A percentile compares a stretch with the other conserved stretches of the same genome.
Conservation (phyloP, 768 basidiomycete genomes). For the Xerocomellus intermedius region DNA sequence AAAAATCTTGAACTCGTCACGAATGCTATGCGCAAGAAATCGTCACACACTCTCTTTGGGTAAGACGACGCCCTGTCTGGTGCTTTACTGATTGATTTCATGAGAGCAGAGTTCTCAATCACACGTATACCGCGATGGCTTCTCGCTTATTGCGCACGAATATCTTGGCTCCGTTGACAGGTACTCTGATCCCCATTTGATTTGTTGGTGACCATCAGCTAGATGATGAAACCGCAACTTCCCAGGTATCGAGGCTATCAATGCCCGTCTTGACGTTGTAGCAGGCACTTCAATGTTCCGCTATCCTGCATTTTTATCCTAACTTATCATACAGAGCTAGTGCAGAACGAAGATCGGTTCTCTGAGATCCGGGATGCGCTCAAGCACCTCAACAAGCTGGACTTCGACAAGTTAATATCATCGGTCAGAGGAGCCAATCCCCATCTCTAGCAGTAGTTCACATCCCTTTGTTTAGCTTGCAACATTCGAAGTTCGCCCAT, state of each 20-base stretch:
- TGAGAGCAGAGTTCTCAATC: conserved; percentile 58
- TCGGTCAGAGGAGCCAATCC: conserved; percentile 41
- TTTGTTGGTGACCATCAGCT: background rate
- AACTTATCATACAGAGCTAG: conserved; percentile 51
- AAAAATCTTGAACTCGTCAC: conserved; percentile 86
- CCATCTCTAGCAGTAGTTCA: background rate
- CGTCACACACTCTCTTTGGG: conserved; percentile 78
- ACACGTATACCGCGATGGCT: conserved; percentile 91
- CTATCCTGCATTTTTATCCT: background rate
- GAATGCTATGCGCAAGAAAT: conserved; percentile 68
- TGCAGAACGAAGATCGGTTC: conserved; percentile 74
- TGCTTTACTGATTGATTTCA: background rate
- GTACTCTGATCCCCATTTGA: conserved; percentile 34
- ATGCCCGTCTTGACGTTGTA: conserved; percentile 83
- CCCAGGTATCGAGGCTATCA: conserved; percentile 49
- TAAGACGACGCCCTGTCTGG: conserved; percentile 25
- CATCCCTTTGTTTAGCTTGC: conserved; percentile 50
- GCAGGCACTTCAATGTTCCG: conserved; percentile 49
- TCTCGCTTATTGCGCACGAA: conserved; percentile 74
- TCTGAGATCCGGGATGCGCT: conserved; percentile 66
- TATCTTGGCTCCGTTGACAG: conserved; percentile 78
- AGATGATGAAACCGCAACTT: background rate
- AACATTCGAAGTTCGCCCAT: conserved; percentile 55
- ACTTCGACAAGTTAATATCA: conserved; percentile 84
- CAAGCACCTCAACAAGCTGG: conserved; percentile 71